These are phyloP conservation scores for Globisporangium radiosum DNA, from an alignment of 352 stramenopile genomes.

Conservation along the genomic window DNA sequence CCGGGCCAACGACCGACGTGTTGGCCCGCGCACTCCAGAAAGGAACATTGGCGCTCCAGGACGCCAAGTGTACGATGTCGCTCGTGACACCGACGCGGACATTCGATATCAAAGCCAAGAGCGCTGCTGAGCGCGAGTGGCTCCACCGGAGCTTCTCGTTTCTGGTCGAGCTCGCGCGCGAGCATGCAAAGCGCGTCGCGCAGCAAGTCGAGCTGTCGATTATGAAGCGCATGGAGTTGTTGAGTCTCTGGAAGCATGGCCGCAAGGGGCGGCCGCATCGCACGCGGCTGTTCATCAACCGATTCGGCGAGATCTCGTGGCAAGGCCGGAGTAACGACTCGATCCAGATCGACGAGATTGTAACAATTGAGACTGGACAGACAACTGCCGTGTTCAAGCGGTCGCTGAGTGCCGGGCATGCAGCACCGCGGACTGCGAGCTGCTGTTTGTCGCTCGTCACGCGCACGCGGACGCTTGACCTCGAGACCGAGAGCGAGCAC, in stretches of 20 bases:
- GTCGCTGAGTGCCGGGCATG: constrained; percentile 23
- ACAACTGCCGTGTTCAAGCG: constrained; percentile 63
- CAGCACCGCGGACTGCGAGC: constrained; percentile 19
- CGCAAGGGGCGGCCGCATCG: constrained; percentile 74
- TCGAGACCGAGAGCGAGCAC: constrained; percentile 62
- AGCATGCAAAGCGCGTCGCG: constrained; percentile 64
- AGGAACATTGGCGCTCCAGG: constrained; percentile 42
- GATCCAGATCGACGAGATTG: constrained; percentile 71
- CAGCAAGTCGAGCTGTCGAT: constrained; percentile 80
- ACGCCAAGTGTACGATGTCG: constrained; percentile 71
- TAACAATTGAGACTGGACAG: constrained; percentile 43
- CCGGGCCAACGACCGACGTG: constrained; percentile 55
- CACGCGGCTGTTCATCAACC: constrained; percentile 76
- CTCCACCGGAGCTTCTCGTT: constrained; percentile 68
- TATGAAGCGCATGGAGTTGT: constrained; percentile 77
- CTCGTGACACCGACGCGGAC: constrained; percentile 67
- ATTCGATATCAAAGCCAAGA: constrained; percentile 72
- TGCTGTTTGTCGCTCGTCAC: constrained; percentile 76
- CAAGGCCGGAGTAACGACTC: constrained; percentile 68
- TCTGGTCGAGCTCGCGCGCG: constrained; percentile 58
- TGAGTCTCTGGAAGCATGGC: constrained; percentile 72
- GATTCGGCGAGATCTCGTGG: constrained; percentile 81
- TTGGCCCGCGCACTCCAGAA: constrained; percentile 63
- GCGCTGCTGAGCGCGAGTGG: constrained; percentile 63
- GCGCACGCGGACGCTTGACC: constrained; percentile 55